Base-by-base conservation (phyloP, 2,329 filamentous ascomycete genomes). In the Penicillium occitanis region DNA sequence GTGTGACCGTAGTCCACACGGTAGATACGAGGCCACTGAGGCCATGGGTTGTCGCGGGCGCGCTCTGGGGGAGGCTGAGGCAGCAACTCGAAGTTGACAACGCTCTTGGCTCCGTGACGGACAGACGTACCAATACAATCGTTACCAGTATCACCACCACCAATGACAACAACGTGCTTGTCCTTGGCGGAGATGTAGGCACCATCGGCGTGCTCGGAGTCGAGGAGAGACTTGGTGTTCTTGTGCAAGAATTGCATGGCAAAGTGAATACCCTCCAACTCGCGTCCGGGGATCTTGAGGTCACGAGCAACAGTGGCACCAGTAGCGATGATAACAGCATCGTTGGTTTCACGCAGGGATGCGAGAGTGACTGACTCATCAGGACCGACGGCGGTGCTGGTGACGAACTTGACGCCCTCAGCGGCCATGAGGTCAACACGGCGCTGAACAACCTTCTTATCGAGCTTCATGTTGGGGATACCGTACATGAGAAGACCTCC, bases 391-490 rank as follows among this genome's bases (percentile, higher is more conserved):
- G 88, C 82, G 64, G 92, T 88, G 68, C 89, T 88, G 37, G 91
- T 91, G 80, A 91, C 88, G 82, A 96, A 97, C 61, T 86, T 85
- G 75, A 97, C 82, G 59, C 94, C 94, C 80, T 97, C 94, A 3
- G 89, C 87, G 64, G 91, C 91, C 91, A 97, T 94, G 80, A 98
- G 93, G 80, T 97, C 92, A 59, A 95, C 93, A 78, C 94, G 91
- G 62, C 94, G 91, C 85, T 97, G 94, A 68, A 98, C 94, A 69
- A 97, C 89, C 76, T 92, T 92, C 86, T 98, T 98, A 83, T 98
- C 94, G 50, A 98, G 90, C 85, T 98, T 98, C 94, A 98, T 98
- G 85, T 98, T 98, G 71, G 94, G 94, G 71, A 98, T 98, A 71
- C 94, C 94, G 76, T 98, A 97, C 94, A 97, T 97, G 74, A 98